Base-by-base conservation (phyloP, 495 filamentous ascomycete species). In the Wilcoxina mikolae region DNA sequence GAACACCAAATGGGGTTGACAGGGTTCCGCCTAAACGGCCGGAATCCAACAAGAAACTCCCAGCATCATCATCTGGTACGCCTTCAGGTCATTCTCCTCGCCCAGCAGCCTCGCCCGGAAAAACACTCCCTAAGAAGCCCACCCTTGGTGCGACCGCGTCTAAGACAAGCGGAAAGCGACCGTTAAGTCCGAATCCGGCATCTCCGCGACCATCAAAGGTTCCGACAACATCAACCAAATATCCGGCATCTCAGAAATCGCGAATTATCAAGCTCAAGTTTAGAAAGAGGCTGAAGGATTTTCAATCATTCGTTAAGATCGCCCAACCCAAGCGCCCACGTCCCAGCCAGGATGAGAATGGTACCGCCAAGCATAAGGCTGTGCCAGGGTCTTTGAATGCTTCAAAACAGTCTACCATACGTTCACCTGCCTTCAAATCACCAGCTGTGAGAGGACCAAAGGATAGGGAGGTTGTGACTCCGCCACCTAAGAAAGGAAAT, bases 401-500 rank as follows among this genome's bases (percentile, higher is more conserved):
- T 17, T 52, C 31, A 27, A 35, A 44, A 20, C 17, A 9, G 31
- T 39, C 46, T 33, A 31, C 54, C 17, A 42, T 55, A 20, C 61
- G 60, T 39, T 62, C 60, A 11, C 60, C 60, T 26, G 61, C 56
- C 39, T 64, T 64, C 35, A 64, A 57, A 47, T 60, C 61, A 42
- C 61, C 60, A 24, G 61, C 61, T 18, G 35, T 63, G 26, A 64
- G 64, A 53, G 53, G 44, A 33, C 56, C 59, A 39, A 56, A 43
- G 18, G 62, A 62, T 23, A 49, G 56, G 42, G 53, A 58, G 35
- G 28, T 55, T 43, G 42, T 67, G 45, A 65, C 63, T 18, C 64
- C 61, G 20, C 65, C 65, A 43, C 60, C 65, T 11, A 65, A 65
- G 58, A 67, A 64, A 27, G 48, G 51, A 39, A 64, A 63, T 54